A percentile compares a stretch with the other conserved stretches of the same genome.
These are phyloP conservation scores for Biancaea sappan DNA, from an alignment of 306 rosid genomes.

Conservation along the genomic window DNA sequence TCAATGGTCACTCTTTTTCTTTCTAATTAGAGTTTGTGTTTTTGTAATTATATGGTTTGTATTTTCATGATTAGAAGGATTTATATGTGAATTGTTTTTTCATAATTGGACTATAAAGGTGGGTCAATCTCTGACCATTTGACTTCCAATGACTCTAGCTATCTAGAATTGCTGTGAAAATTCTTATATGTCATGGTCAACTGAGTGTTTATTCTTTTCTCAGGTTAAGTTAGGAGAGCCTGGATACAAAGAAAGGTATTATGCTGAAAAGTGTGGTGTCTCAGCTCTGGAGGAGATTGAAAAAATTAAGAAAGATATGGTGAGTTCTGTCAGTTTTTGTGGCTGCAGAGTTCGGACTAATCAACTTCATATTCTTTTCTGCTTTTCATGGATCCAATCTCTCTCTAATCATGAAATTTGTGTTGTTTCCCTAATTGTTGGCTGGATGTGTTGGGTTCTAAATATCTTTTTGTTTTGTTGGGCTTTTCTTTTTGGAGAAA, in stretches of 20 bases:
- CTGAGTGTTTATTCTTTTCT: conserved; percentile 24
- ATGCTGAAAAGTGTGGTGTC: conserved; percentile 82
- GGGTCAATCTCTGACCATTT: conserved; percentile 6
- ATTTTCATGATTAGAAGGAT: conserved; percentile 19
- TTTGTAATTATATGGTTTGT: conserved; percentile 13
- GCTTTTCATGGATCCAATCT: conserved; percentile 23
- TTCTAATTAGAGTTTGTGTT: conserved; percentile 10
- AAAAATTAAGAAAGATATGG: conserved; percentile 59
- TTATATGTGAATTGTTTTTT: not conserved
- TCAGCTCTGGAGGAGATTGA: conserved; percentile 63
- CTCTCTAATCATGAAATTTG: not conserved
- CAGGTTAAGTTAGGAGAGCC: conserved; percentile 96
- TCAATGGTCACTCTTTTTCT: conserved; percentile 4
- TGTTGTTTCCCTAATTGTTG: not conserved
- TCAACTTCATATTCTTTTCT: conserved; percentile 9
- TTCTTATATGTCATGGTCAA: not conserved
- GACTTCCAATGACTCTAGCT: conserved; percentile 13
- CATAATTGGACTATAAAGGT: conserved; percentile 3
- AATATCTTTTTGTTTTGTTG: conserved; percentile 21
- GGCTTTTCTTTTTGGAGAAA: conserved; percentile 5
- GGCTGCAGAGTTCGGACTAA: not conserved
- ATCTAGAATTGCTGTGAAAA: conserved; percentile 16
- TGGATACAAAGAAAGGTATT: conserved; percentile 94
- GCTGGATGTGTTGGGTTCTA: conserved; percentile 23
- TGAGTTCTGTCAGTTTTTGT: conserved; percentile 36